Conservation (phyloP, 2,329 filamentous ascomycete species). For the Alternaria sp. region DNA sequence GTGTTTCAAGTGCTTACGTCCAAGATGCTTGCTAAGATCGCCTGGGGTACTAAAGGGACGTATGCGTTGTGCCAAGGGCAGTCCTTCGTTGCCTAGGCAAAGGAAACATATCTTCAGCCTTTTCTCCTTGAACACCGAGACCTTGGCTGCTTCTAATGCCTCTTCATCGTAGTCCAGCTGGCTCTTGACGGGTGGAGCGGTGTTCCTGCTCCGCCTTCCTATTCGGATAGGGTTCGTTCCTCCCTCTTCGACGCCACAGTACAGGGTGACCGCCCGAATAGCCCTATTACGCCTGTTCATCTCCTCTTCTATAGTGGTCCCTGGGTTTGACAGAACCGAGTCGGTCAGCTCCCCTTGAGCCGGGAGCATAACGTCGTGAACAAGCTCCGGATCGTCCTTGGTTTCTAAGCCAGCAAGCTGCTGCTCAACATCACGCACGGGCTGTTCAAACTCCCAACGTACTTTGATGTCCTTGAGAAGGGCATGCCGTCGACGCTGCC, state of each 20-base stretch:
- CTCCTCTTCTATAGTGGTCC: slow-evolving; percentile 12
- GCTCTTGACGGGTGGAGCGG: slow-evolving; percentile 10
- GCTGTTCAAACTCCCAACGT: slow-evolving; percentile 18
- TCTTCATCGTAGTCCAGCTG: slow-evolving; percentile 13
- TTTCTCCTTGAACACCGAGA: slow-evolving; percentile 20
- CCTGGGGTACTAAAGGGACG: slow-evolving; percentile 17
- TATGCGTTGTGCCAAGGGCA: slow-evolving; percentile 10
- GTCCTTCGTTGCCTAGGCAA: slow-evolving; percentile 21
- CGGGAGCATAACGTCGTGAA: slow-evolving; percentile 9
- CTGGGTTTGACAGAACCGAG: neutral
- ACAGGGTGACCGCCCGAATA: slow-evolving; percentile 13
- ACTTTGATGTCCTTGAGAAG: slow-evolving; percentile 5
- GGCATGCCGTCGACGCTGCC: slow-evolving; percentile 8
- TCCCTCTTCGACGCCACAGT: slow-evolving; percentile 21
- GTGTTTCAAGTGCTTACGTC: slow-evolving; percentile 17
- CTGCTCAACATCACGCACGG: slow-evolving; percentile 23
- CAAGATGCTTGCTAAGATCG: slow-evolving; percentile 26
- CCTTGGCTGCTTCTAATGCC: slow-evolving; percentile 22
- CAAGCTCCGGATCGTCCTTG: slow-evolving; percentile 12
- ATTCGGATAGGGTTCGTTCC: slow-evolving; percentile 10
- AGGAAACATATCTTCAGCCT: slow-evolving; percentile 26
- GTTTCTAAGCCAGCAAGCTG: slow-evolving; percentile 24
- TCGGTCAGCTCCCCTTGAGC: slow-evolving; percentile 13
- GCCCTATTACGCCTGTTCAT: slow-evolving; percentile 4
- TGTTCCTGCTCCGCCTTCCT: slow-evolving; percentile 5